A percentile compares a stretch with the other conserved stretches of the same genome.
phyloP scores from a whole-genome alignment of 768 basidiomycete species.

The Lactarius tabidus region DNA sequence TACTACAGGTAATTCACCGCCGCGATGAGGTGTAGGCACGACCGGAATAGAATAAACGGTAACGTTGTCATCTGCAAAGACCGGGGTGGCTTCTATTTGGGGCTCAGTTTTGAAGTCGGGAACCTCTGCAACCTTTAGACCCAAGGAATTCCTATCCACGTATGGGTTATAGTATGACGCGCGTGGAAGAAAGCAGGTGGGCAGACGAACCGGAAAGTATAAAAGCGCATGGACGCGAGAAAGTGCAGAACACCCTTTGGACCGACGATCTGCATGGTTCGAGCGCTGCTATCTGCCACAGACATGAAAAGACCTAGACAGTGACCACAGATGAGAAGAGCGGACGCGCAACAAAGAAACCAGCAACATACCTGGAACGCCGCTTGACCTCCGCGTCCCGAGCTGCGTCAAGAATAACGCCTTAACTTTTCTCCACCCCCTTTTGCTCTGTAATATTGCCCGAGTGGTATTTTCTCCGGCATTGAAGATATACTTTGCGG shows the following conservation, averaged over 20 bases:
- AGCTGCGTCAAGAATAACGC: slow-evolving; percentile 71
- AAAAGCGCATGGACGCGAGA: slow-evolving; percentile 66
- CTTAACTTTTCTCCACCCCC: slow-evolving; percentile 61
- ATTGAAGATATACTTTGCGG: slow-evolving; percentile 85
- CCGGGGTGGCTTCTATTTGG: slow-evolving; percentile 36
- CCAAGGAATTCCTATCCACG: slow-evolving; percentile 45
- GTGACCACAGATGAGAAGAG: background rate
- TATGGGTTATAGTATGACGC: background rate
- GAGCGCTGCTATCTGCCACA: slow-evolving; percentile 64
- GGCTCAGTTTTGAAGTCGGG: slow-evolving; percentile 29
- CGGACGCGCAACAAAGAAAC: background rate
- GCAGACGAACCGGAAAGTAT: slow-evolving; percentile 55
- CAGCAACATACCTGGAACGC: slow-evolving; percentile 60
- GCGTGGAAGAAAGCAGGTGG: background rate
- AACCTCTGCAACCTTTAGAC: slow-evolving; percentile 45
- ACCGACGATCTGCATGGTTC: slow-evolving; percentile 58
- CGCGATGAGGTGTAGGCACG: slow-evolving; percentile 18
- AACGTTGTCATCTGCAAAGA: slow-evolving; percentile 61
- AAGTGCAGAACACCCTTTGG: slow-evolving; percentile 70
- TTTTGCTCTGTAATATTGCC: slow-evolving; percentile 61
- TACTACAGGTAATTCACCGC: background rate
- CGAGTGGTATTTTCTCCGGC: slow-evolving; percentile 78
- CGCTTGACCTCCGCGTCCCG: slow-evolving; percentile 57
- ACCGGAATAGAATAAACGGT: slow-evolving; percentile 60
- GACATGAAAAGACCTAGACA: slow-evolving; percentile 70